Conservation (phyloP, 768 basidiomycete species). For the Panaeolus papilionaceus region DNA sequence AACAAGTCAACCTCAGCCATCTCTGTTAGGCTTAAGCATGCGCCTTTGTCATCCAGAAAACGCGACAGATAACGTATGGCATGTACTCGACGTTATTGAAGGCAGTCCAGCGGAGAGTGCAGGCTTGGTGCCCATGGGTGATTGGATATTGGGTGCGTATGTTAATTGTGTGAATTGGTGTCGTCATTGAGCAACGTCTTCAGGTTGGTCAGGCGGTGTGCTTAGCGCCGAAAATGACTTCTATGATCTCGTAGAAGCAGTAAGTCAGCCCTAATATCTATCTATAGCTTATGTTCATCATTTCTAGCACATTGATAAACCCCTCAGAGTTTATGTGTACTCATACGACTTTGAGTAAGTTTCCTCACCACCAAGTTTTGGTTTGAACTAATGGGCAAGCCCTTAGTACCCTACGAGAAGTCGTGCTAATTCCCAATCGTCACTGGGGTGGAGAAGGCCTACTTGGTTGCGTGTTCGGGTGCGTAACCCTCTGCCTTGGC, state of each 20-base stretch:
- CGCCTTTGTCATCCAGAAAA: slow-evolving; percentile 90
- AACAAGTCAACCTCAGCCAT: slow-evolving; percentile 62
- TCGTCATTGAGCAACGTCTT: slow-evolving; percentile 47
- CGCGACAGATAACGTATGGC: slow-evolving; percentile 95
- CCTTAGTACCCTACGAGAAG: slow-evolving; percentile 85
- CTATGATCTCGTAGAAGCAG: slow-evolving; percentile 93
- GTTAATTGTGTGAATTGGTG: not conserved
- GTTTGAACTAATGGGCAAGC: slow-evolving; percentile 19
- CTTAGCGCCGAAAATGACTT: slow-evolving; percentile 93
- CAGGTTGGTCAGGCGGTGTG: slow-evolving; percentile 95
- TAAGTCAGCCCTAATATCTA: slow-evolving; percentile 42
- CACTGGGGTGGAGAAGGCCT: slow-evolving; percentile 98
- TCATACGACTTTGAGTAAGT: slow-evolving; percentile 96
- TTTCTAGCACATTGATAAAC: slow-evolving; percentile 88
- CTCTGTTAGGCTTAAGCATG: slow-evolving; percentile 93
- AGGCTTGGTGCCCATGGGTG: slow-evolving; percentile 91
- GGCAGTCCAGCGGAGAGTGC: slow-evolving; percentile 97
- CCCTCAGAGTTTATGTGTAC: slow-evolving; percentile 93
- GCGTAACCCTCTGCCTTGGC: slow-evolving; percentile 34
- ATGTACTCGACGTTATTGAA: slow-evolving; percentile 95
- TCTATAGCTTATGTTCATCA: slow-evolving; percentile 18
- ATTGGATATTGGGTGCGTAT: slow-evolving; percentile 51
- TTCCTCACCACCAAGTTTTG: slow-evolving; percentile 11
- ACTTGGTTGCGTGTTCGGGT: slow-evolving; percentile 96
- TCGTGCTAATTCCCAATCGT: slow-evolving; percentile 93